Base-by-base conservation (phyloP, 768 basidiomycete species). In the Termitomyces sp. region DNA sequence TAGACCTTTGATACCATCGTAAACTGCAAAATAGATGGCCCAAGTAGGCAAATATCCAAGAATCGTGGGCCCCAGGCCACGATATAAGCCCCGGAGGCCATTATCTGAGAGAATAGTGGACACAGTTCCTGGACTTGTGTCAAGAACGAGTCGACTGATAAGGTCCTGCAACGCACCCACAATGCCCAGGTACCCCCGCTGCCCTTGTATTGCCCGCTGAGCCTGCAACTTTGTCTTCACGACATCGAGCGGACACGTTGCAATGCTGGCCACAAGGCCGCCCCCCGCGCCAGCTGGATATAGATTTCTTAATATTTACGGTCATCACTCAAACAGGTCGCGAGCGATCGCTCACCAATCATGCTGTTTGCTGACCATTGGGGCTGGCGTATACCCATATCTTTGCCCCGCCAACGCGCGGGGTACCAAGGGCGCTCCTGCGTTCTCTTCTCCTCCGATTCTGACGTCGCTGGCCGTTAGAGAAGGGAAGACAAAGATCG, bases 21-120 rank as follows among this genome's bases (percentile, higher is more conserved):
- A 98, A 24, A 98, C 93, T 21, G 93, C 85, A 70, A 98, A 98
- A 70, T 98, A 98, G 63, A 98, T 98, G 24, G 94, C 97, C 97
- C 95, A 98, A 2, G 96, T 98, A 21, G 97, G 97, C 40, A 98
- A 82, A 73, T 99, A 98, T 14, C 97, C 97, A 8, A 95, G 79
- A 54, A 99, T 81, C 19, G 97, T 99, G 14, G 97, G 97, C 19
- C 96, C 95, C 19, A 99, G 80, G n/a, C 97, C 97, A 41, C 97
- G 84, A 72, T 99, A 99, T 58, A 98, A 76, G 14, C 97, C 97
- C 53, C 88, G 83, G 50, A 97, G 60, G 14, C 97, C 97, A 56
- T 90, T 88, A 57, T 82, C 82, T 79, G 58, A 58, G 21, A 72
- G 64, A 50, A 77, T 70, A 35, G 64, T 68, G 63, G 72, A 76